Evolutionary conservation across 2,329 filamentous ascomycete species (phyloP), one percentile per base, ranked within the genome.

Genomic region (Pyrenophora seminiperda): DNA sequence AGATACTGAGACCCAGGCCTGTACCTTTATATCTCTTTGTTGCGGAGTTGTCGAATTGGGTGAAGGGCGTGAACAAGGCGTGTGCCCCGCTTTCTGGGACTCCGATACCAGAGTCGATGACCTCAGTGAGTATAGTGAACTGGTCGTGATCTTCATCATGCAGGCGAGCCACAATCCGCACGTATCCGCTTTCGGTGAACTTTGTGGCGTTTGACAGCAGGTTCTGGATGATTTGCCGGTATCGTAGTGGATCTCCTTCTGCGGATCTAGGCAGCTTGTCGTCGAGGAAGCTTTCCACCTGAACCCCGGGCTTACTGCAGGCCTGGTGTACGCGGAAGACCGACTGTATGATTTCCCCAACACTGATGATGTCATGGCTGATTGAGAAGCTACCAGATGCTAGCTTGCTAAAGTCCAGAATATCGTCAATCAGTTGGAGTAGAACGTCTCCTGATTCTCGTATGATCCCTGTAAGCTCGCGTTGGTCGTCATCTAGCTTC

Each of bases 321-420:
- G 75, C 72, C 53, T 80, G 76, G 41, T 79, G 78, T 52, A 77
- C 78, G 18, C 80, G 77, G 14, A 80, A 70, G 2, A 85, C 79
- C 0, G 79, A 78, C 1, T 72, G 72, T 13, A 82, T 67, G 43
- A 79, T 74, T 39, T 72, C 71, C 18, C 70, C 50, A 33, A 85
- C 71, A 55, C 77, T 75, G 49, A 86, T 71, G 24, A 80, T 70
- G 57, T 83, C 81, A 11, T 80, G 67, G 39, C 75, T 80, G 44
- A 86, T 75, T 2, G 81, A 81, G 52, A 86, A 83, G 29, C 76
- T 79, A n/a, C 82, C 82, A 0, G 82, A 82, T 0, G 81, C 79
- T 5, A 86, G 74, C 57, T 86, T 86, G 7, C 83, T 85, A 61
- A 84, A 86, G 68, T 87, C 84, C n/a, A 87, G 75, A 37, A 87